These are phyloP conservation scores for Phytophthora tubulina DNA, from an alignment of 352 stramenopile species.

Conservation along the genomic window DNA sequence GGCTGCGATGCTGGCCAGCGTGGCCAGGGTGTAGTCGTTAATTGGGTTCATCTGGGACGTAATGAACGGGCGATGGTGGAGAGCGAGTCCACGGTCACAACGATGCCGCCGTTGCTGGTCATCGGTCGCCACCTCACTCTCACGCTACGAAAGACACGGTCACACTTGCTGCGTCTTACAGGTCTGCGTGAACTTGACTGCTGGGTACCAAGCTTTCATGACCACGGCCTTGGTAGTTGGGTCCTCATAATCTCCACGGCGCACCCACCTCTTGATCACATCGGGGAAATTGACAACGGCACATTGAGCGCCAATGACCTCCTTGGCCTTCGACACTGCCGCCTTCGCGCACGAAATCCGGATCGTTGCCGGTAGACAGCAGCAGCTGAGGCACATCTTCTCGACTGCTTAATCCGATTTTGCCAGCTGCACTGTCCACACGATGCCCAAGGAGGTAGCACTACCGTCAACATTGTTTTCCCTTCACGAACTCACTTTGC, in stretches of 20 bases:
- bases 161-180: too few species aligned
- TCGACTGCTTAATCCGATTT: slow-evolving; percentile 38
- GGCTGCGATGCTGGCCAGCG: too few species aligned
- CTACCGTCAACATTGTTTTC: background rate
- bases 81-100: too few species aligned
- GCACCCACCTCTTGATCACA: slow-evolving; percentile 66
- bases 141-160: too few species aligned
- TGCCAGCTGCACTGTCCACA: slow-evolving; percentile 38
- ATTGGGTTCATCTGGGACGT: too few species aligned
- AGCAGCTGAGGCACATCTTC: slow-evolving; percentile 62
- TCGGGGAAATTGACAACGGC: slow-evolving; percentile 54
- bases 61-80: too few species aligned
- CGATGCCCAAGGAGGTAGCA: slow-evolving; percentile 2
- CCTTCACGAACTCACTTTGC: slow-evolving; percentile 22
- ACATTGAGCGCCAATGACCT: slow-evolving; percentile 26
- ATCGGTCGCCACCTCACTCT: too few species aligned
- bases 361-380: slow-evolving; percentile 46
- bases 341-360: slow-evolving; percentile 42
- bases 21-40: too few species aligned
- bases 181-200: too few species aligned
- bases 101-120: too few species aligned
- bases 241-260: slow-evolving; percentile 56
- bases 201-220: slow-evolving; percentile 45
- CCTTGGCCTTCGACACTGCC: slow-evolving; percentile 42
- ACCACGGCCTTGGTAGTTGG: slow-evolving; percentile 39